Base-by-base conservation (phyloP, 1,284 basidiomycete genomes). In the Ustilago trichophora region DNA sequence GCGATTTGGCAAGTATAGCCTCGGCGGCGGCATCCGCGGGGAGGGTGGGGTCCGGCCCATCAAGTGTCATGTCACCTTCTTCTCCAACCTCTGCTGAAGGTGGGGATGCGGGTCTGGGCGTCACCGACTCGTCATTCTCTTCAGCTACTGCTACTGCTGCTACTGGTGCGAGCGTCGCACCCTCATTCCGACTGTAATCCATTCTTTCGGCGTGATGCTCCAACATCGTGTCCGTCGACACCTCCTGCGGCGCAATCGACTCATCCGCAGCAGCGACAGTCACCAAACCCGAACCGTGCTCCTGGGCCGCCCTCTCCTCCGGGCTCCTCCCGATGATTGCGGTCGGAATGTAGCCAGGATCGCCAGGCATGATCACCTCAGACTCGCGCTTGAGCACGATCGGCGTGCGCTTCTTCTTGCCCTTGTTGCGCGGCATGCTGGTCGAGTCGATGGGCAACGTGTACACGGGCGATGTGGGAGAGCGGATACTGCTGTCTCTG, bases 301-400 rank as follows among this genome's bases (percentile, higher is more conserved):
- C n/a, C n/a, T n/a, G n/a, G n/a, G n/a, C n/a, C n/a, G n/a, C n/a
- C n/a, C 37, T 46, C 32, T 64, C 38, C 31, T 55, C 51, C 15
- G 56, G 36, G 9, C 40, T 50, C 21, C 40, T 22, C 2, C 52
- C 41, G 27, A 64, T 51, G 31, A 72, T 40, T 3, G 58, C 51
- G 9, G 48, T 49, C 6, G 63, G 55, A 1, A 53, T 47, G 12
- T 54, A 55, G 3, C 46, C 48, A n/a, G 46, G 37, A 32, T 63
- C 65, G 10, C 59, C 59, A 2, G 65, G 58, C 27, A 68, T 7
- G 10, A 63, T 43, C 12, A 69, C 60, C 31, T 69, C 66, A 4
- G 59, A 64, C 15, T 69, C 60, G 35, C 48, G 60, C 50, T 69
- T 69, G 21, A 69, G 60, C 42, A 64, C 55, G 27, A 69, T 69